Percentiles rank a stretch among this genome's conserved stretches.
These are phyloP conservation scores for Aureobasidium namibiae DNA, from an alignment of 2,329 filamentous ascomycete genomes.

Conservation along the genomic window DNA sequence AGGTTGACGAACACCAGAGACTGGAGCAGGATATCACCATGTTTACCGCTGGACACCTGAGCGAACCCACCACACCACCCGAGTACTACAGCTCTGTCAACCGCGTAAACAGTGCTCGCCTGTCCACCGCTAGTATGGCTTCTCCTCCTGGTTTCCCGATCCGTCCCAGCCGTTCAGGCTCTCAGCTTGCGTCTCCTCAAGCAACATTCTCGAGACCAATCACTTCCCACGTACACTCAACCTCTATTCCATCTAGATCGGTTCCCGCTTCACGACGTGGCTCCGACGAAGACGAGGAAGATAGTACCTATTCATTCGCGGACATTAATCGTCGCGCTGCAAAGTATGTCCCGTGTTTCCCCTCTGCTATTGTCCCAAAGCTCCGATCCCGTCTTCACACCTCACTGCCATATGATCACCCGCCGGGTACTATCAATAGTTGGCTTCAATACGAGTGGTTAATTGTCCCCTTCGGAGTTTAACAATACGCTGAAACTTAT, in stretches of 20 bases:
- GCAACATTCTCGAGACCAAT: constrained; percentile 48
- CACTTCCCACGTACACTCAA: constrained; percentile 48
- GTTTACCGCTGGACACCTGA: constrained; percentile 65
- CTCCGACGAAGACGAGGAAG: constrained; percentile 78
- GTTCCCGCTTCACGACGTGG: constrained; percentile 81
- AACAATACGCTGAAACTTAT: background rate
- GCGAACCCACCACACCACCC: constrained; percentile 91
- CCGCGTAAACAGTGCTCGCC: constrained; percentile 69
- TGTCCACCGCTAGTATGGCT: constrained; percentile 80
- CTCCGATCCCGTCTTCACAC: background rate
- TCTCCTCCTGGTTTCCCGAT: constrained; percentile 59
- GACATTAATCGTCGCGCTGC: constrained; percentile 64
- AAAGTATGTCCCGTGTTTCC: constrained; percentile 54
- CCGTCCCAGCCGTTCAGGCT: constrained; percentile 66
- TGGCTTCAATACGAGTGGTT: background rate
- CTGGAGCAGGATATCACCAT: constrained; percentile 68
- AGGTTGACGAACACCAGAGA: constrained; percentile 75
- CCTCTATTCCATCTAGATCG: constrained; percentile 70
- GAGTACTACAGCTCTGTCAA: constrained; percentile 61
- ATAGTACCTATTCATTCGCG: constrained; percentile 43
- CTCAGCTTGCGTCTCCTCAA: constrained; percentile 71
- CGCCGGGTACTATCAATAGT: background rate
- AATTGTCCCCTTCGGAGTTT: background rate
- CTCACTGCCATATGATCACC: background rate
- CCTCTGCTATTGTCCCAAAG: background rate